phyloP scores from a whole-genome alignment of 2,329 filamentous ascomycete genomes.

The Colletotrichum sp. region DNA sequence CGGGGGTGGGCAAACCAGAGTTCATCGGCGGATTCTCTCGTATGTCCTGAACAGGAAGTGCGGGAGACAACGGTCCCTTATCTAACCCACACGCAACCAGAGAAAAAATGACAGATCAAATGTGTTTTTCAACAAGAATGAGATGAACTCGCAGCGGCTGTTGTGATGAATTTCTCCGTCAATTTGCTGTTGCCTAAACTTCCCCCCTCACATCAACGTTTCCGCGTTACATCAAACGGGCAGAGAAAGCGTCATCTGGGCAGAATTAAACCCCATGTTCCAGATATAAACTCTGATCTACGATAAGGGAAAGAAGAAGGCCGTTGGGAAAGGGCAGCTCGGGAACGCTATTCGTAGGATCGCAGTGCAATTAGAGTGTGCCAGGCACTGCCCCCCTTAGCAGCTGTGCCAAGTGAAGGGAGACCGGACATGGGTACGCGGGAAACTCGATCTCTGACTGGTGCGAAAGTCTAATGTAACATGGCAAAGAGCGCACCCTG shows the following conservation, averaged over 20 bases:
- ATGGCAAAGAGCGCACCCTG: not conserved
- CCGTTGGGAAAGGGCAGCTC: not conserved
- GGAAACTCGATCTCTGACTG: not conserved
- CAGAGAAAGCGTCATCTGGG: not conserved
- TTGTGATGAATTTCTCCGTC: not conserved
- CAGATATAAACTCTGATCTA: not conserved
- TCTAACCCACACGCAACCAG: not conserved
- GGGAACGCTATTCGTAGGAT: not conserved
- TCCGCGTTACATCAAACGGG: not conserved
- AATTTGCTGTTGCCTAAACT: not conserved
- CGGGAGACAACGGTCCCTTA: not conserved
- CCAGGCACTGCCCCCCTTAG: not conserved
- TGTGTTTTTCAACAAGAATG: not conserved
- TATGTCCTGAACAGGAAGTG: not conserved
- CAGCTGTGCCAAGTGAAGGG: not conserved
- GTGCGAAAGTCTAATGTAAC: not conserved
- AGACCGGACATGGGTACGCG: not conserved
- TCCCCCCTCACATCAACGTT: not conserved
- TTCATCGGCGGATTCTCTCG: not conserved
- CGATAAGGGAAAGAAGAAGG: not conserved
- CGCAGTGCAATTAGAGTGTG: not conserved
- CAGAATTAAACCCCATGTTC: not conserved
- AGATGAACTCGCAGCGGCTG: not conserved
- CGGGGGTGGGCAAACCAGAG: not conserved
- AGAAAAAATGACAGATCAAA: not conserved